Evolutionary conservation across 2,329 filamentous ascomycete genomes (phyloP).

Genomic region (Calonectria naviculata): DNA sequence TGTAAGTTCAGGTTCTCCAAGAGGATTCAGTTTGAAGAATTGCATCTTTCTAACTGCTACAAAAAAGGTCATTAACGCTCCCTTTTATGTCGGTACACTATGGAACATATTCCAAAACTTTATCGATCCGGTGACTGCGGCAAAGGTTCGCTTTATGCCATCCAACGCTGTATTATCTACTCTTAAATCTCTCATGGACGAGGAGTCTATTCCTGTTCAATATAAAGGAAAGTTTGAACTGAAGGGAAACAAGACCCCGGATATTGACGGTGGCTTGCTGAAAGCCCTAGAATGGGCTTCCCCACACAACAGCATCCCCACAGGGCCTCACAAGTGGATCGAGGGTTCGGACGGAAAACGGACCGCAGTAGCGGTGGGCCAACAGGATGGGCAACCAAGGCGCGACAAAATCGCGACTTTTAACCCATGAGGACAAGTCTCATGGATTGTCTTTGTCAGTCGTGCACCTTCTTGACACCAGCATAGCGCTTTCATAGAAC

Average conservation of each 20-base stretch:
- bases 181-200: neutral
- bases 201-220: neutral
- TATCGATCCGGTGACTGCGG: neutral
- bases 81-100: neutral
- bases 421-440: neutral
- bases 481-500: too few species aligned
- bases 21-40: neutral
- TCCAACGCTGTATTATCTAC: neutral
- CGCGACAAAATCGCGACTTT: neutral
- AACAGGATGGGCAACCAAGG: neutral
- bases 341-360: neutral
- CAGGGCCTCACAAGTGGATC: neutral
- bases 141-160: neutral
- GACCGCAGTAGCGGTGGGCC: neutral
- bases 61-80: neutral
- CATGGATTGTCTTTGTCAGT: too few species aligned
- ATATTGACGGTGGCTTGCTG: neutral
- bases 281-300: neutral
- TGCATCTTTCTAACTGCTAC: neutral
- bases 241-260: neutral
- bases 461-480: too few species aligned
- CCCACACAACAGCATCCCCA: neutral
- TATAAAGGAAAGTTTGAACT: neutral
- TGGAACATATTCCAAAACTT: neutral
- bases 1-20: neutral